Evolutionary conservation across 2,329 filamentous ascomycete species (phyloP).

Genomic region (Sphaerulina musiva): DNA sequence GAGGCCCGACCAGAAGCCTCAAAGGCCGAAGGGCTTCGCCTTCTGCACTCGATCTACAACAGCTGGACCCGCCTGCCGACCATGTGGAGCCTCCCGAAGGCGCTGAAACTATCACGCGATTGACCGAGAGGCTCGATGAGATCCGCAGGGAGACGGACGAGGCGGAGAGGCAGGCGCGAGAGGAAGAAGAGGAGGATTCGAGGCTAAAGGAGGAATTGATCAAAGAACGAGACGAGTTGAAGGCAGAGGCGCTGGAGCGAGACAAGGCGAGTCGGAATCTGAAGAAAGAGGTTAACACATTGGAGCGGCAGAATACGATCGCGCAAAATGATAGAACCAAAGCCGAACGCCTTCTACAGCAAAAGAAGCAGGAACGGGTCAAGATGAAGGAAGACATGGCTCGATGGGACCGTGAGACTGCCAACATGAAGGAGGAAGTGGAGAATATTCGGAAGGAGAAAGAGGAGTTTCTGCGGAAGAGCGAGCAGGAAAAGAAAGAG

Average conservation of each 20-base stretch:
- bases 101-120: conserved; percentile 63
- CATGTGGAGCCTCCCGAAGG: conserved; percentile 47
- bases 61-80: conserved; percentile 36
- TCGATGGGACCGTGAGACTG: conserved; percentile 61
- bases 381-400: conserved; percentile 64
- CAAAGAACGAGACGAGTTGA: conserved; percentile 72
- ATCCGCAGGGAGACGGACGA: conserved; percentile 81
- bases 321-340: conserved; percentile 73
- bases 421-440: conserved; percentile 45
- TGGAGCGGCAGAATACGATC: conserved; percentile 73
- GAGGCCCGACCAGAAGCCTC: conserved; percentile 56
- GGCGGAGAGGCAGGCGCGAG: conserved; percentile 60
- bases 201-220: conserved; percentile 49
- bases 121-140: conserved; percentile 73
- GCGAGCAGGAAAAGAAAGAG: conserved; percentile 38
- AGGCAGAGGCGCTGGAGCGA: conserved; percentile 73
- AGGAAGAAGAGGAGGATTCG: conserved; percentile 50
- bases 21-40: conserved; percentile 69
- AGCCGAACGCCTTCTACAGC: conserved; percentile 64
- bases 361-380: conserved; percentile 61
- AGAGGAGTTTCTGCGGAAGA: conserved; percentile 30
- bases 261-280: conserved; percentile 83
- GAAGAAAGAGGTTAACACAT: conserved; percentile 69
- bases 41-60: conserved; percentile 26
- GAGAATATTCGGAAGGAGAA: conserved; percentile 40